Base-by-base conservation (phyloP, 2,329 filamentous ascomycete species). In the Periconia macrospinosa region DNA sequence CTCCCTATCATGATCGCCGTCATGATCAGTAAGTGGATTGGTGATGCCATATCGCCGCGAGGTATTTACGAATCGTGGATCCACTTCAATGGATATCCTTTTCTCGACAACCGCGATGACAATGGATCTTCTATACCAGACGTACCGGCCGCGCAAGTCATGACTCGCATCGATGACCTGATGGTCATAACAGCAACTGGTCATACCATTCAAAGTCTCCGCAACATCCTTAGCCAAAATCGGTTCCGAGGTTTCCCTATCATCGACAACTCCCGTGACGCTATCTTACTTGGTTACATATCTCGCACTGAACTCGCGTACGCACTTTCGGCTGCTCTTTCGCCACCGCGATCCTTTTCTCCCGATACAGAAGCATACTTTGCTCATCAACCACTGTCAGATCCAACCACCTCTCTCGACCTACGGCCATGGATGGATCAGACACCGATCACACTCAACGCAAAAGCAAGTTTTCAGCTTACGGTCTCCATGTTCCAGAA, bases 61-160 rank as follows among this genome's bases (percentile, higher is more conserved):
- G 92, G 94, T 60, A 97, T 99, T 74, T 99, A 99, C 78, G 94
- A 99, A 73, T 89, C 89, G 50, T 99, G 94, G 94, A 99, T 99
- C 68, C 89, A 92, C 63, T 88, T 97, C 76, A 94, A 95, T 68
- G 91, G 90, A 61, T 99, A 97, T 70, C 94, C 94, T 0, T 97
- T 93, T 76, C 84, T 99, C 50, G 93, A 97, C 75, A 94, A 95
- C 71, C 89, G 87, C 64, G 92, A 96, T 67, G 72, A 94, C 66
- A 78, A 73, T 47, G 67, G 72, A 6, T 67, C 78, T 30, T 77
- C 82, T 15, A 85, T 95, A 10, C 92, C 92, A 19, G 92, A 97
- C 73, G 86, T 97, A 2, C 86, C 90, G 1, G 90, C 90, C n/a
- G 82, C 86, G 10, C 89, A 92, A 60, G 86, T 97, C 65, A 97